phyloP scores from a whole-genome alignment of 2,329 filamentous ascomycete species.

The Diaporthe amygdali region DNA sequence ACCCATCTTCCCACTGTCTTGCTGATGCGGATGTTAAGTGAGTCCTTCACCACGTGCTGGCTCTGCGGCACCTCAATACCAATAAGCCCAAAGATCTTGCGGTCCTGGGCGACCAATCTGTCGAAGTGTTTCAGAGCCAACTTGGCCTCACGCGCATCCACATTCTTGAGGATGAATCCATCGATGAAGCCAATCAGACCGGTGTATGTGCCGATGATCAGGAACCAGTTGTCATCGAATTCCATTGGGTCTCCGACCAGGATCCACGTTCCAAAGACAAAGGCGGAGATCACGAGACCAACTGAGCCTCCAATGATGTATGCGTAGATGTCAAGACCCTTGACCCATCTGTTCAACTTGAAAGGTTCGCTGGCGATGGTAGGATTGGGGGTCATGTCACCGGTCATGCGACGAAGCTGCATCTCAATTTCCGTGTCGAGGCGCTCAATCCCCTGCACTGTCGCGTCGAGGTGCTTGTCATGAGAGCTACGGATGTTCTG shows the following conservation, averaged over 20 bases:
- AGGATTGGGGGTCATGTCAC: slow-evolving; percentile 38
- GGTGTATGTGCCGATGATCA: slow-evolving; percentile 53
- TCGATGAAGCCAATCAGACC: slow-evolving; percentile 50
- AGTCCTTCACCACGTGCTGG: neutral
- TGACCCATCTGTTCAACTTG: slow-evolving; percentile 38
- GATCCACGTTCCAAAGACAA: slow-evolving; percentile 43
- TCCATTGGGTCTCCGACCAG: slow-evolving; percentile 42
- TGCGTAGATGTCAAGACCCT: slow-evolving; percentile 46
- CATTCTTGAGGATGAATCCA: slow-evolving; percentile 50
- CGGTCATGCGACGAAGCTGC: slow-evolving; percentile 39
- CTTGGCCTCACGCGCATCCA: slow-evolving; percentile 38
- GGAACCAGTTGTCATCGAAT: slow-evolving; percentile 51
- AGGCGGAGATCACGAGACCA: slow-evolving; percentile 42
- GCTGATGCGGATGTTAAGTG: slow-evolving; percentile 30
- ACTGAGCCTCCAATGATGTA: slow-evolving; percentile 47
- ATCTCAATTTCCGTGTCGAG: slow-evolving; percentile 41
- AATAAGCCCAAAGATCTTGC: slow-evolving; percentile 27
- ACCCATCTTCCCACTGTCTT: slow-evolving; percentile 29
- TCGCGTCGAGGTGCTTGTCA: slow-evolving; percentile 36
- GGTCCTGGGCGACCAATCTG: slow-evolving; percentile 28
- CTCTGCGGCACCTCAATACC: slow-evolving; percentile 28
- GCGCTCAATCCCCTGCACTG: slow-evolving; percentile 38
- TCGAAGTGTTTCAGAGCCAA: slow-evolving; percentile 32
- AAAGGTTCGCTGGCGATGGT: slow-evolving; percentile 38
- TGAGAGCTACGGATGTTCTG: slow-evolving; percentile 45